Base-by-base conservation (phyloP, 352 stramenopile genomes). In the Blastocystis sp. region DNA sequence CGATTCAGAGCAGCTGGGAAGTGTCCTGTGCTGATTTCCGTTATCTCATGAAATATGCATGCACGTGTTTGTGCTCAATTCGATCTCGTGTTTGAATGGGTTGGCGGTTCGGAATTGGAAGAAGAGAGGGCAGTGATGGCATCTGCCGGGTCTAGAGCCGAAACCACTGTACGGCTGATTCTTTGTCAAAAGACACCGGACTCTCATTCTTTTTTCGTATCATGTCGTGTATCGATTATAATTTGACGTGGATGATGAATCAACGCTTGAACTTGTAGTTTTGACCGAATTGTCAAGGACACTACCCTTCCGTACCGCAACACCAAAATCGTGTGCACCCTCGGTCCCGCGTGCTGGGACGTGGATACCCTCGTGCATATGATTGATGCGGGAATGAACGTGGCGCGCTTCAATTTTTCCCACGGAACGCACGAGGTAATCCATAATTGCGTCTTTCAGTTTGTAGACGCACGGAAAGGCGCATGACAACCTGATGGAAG, bases 301-400 rank as follows among this genome's bases (percentile, higher is more conserved):
- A 60, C 45, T n/a, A 52, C 54, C 17, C 10, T 68, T 21, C 65
- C 65, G 38, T 84, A 66, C 42, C 94, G 95, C 57, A 96, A 96
- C 89, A 98, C 95, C 66, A 99, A 99, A 92, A 98, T 99, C 91
- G 95, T 99, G 10, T 99, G 97, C 89, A 98, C 97, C 4, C 93
- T 99, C 87, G 97, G 97, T 17, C 97, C 97, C 24, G 93, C 96
- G 9, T 98, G 94, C 77, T 98, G 95, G 95, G 94, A 94, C 28
- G 94, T 98, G 54, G 94, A 96, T 24, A 95, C 91, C 60, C 92
- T 99, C 42, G 95, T 95, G 28, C 89, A 95, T 76, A 90, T 97
- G 11, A 95, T 97, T 70, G 93, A 97, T 77, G 91, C 90, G 74
- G 96, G 96, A 88, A 98, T 99, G 94, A 96, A 95, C 89, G 93